These are phyloP conservation scores for Phialocephala sp. DNA, from an alignment of 2,329 filamentous ascomycete species.

Conservation along the genomic window DNA sequence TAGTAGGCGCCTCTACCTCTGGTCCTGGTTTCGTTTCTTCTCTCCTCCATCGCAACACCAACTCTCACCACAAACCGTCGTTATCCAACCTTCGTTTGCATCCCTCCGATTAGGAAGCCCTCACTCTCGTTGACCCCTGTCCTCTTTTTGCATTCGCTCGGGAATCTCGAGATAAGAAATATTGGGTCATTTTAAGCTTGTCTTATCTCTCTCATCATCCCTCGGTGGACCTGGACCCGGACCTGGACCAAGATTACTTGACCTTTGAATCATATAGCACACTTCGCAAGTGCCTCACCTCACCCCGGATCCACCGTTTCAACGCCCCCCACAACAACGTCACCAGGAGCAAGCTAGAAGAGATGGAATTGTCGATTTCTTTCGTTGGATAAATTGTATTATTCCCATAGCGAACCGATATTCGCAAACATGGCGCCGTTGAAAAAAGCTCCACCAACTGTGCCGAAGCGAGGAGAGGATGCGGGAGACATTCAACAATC, in stretches of 20 bases:
- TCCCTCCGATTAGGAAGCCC: not conserved
- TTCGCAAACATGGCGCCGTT: conserved; percentile 22
- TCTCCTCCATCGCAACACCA: not conserved
- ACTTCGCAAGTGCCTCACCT: not conserved
- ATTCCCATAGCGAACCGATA: not conserved
- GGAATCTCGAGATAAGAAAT: not conserved
- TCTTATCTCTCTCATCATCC: conserved; percentile 1
- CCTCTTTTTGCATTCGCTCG: not conserved
- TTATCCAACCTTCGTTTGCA: not conserved
- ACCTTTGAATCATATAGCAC: not conserved
- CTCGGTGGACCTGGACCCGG: not conserved
- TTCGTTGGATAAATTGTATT: not conserved
- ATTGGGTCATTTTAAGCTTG: conserved; percentile 3
- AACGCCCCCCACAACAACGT: not conserved
- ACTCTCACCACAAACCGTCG: not conserved
- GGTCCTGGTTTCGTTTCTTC: not conserved
- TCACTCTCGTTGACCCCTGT: conserved; percentile 2
- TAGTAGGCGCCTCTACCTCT: not conserved
- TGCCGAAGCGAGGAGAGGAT: conserved; percentile 6
- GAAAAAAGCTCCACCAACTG: conserved; percentile 19
- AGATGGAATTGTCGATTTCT: conserved; percentile 3
- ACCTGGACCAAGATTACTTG: conserved; percentile 2
- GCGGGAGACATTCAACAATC: conserved; percentile 22
- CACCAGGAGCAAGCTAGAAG: not conserved
- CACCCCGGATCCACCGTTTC: conserved; percentile 9